These are phyloP conservation scores for Aspergillus nidulans DNA, from an alignment of 495 filamentous ascomycete genomes.

Conservation along the genomic window DNA sequence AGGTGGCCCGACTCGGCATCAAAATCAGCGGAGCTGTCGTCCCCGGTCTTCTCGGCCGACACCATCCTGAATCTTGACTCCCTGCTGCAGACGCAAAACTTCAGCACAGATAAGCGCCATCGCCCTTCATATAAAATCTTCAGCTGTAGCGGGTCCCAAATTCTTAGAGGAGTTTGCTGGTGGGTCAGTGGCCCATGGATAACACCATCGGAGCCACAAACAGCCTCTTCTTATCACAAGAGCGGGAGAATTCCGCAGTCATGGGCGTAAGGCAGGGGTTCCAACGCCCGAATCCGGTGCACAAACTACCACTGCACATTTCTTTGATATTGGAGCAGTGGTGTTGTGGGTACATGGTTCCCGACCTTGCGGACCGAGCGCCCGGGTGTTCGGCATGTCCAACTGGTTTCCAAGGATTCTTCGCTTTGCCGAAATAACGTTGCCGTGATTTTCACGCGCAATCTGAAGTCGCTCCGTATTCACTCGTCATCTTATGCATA, in stretches of 20 bases:
- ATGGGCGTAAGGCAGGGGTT: not conserved
- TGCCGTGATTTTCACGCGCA: not conserved
- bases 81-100: not conserved
- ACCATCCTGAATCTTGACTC: not conserved
- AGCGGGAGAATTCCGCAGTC: slow-evolving; percentile 4
- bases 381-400: slow-evolving; percentile 1
- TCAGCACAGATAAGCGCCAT: not conserved
- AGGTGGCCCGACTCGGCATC: slow-evolving; percentile 1
- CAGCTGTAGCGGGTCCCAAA: slow-evolving; percentile 1
- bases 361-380: not conserved
- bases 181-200: not conserved
- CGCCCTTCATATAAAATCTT: not conserved
- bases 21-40: slow-evolving; percentile 1
- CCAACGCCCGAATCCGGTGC: not conserved
- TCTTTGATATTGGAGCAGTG: not conserved
- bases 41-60: not conserved
- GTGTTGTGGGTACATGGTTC: not conserved
- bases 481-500: too few relatives aligned
- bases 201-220: not conserved
- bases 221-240: not conserved
- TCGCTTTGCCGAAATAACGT: not conserved
- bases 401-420: not conserved
- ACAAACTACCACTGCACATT: too few relatives aligned
- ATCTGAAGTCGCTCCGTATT: too few relatives aligned
- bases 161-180: not conserved